These are phyloP conservation scores for Lignosus rhinocerotis DNA, from an alignment of 1,284 basidiomycete species.

Conservation along the genomic window DNA sequence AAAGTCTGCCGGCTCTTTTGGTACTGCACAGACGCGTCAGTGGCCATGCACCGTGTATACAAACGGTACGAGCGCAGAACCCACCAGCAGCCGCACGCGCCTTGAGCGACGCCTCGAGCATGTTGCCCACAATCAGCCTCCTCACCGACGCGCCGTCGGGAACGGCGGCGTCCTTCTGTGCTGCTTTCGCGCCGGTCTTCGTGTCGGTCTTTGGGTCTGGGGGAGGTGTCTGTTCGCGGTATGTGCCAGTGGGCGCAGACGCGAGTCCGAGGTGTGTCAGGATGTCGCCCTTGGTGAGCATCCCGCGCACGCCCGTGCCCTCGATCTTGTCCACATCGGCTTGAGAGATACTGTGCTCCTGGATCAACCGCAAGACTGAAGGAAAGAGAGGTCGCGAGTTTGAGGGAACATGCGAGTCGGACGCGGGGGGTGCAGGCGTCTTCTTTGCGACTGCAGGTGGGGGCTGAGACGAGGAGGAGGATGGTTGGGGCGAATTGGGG, in stretches of 20 bases:
- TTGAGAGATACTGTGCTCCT: constrained; percentile 57
- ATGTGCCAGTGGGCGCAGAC: constrained; percentile 76
- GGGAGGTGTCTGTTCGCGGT: constrained; percentile 46
- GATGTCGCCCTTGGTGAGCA: constrained; percentile 91
- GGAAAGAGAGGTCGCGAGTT: constrained; percentile 73
- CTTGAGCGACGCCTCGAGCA: constrained; percentile 63
- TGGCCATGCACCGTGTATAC: neutral
- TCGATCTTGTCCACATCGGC: constrained; percentile 59
- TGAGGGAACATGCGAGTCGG: constrained; percentile 39
- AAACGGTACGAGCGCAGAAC: constrained; percentile 25
- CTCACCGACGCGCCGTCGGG: constrained; percentile 73
- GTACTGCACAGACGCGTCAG: constrained; percentile 31
- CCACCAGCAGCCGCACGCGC: constrained; percentile 48
- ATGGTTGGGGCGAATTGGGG: constrained; percentile 27
- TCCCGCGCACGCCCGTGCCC: constrained; percentile 83
- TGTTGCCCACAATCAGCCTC: constrained; percentile 68
- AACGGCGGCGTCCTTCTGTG: constrained; percentile 34
- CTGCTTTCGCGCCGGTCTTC: constrained; percentile 34
- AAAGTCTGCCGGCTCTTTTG: constrained; percentile 51
- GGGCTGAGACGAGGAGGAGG: constrained; percentile 10
- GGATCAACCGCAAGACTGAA: constrained; percentile 71
- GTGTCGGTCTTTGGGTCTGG: constrained; percentile 38
- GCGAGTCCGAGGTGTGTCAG: constrained; percentile 80
- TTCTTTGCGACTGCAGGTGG: constrained; percentile 25
- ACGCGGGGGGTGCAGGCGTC: constrained; percentile 26